phyloP scores from a whole-genome alignment of 169 alveolate genomes.

The Cryptosporidium canis region DNA sequence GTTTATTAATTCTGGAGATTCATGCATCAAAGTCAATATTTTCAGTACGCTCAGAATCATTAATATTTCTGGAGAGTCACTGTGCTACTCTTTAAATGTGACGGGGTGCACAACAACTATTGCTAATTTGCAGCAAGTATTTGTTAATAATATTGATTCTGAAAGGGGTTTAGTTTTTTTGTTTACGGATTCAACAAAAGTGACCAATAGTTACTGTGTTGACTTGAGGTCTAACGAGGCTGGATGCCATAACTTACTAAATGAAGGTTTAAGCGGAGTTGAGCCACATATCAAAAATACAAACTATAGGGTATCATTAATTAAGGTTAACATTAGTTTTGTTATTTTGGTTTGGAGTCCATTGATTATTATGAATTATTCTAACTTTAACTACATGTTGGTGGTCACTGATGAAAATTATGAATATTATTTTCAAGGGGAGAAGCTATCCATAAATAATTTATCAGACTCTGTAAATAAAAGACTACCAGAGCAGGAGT shows the following conservation, averaged over 20 bases:
- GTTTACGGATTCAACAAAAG: background rate
- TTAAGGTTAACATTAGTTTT: background rate
- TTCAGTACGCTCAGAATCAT: background rate
- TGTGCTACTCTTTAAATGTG: background rate
- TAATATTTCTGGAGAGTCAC: slow-evolving; percentile 19
- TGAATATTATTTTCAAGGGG: background rate
- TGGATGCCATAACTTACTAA: background rate
- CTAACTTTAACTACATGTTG: background rate
- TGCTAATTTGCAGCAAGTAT: background rate
- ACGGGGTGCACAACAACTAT: background rate
- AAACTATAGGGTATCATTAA: background rate
- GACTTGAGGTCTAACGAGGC: background rate
- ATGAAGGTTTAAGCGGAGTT: background rate
- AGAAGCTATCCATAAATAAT: background rate
- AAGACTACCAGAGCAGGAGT: background rate
- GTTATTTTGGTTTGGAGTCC: background rate
- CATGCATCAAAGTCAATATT: background rate
- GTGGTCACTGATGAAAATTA: background rate
- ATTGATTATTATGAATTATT: background rate
- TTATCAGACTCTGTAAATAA: background rate
- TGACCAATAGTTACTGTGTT: background rate
- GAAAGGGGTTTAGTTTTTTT: background rate
- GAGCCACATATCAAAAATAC: background rate
- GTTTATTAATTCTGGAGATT: background rate
- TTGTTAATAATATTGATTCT: background rate